Conservation (phyloP, 352 stramenopile species). For the Phytophthora europaea region DNA sequence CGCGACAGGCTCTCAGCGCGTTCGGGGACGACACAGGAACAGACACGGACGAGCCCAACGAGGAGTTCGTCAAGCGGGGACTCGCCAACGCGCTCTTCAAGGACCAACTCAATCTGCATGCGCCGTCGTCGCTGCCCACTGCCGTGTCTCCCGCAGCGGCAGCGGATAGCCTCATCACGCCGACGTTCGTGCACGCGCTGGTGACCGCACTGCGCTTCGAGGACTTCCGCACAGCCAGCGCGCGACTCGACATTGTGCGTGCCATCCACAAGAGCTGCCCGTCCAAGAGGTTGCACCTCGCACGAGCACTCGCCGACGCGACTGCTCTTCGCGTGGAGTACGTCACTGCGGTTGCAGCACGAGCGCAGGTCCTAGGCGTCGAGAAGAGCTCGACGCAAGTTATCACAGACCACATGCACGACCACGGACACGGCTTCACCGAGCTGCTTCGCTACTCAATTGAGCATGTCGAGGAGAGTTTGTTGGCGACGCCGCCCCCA, state of each 20-base stretch:
- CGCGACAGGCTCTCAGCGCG: conserved; percentile 55
- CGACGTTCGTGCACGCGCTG: conserved; percentile 79
- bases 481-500: conserved; percentile 20
- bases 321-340: conserved; percentile 77
- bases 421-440: conserved; percentile 86
- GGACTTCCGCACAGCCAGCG: conserved; percentile 87
- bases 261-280: conserved; percentile 88
- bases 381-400: conserved; percentile 59
- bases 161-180: conserved; percentile 80
- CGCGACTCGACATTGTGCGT: conserved; percentile 82
- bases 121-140: conserved; percentile 30
- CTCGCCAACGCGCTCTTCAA: conserved; percentile 84
- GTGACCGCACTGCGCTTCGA: conserved; percentile 87
- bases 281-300: conserved; percentile 73
- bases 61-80: conserved; percentile 87
- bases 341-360: conserved; percentile 57
- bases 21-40: conserved; percentile 84
- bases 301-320: conserved; percentile 77
- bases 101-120: conserved; percentile 58
- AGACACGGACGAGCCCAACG: conserved; percentile 84
- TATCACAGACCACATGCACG: conserved; percentile 65
- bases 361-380: conserved; percentile 62
- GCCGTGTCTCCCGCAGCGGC: conserved; percentile 47
- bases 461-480: conserved; percentile 72
- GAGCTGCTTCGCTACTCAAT: conserved; percentile 88